Percentiles rank a stretch among this genome's conserved stretches.
Evolutionary conservation across 345 rosid species (phyloP).

Genomic region (Arabis hirsuta): DNA sequence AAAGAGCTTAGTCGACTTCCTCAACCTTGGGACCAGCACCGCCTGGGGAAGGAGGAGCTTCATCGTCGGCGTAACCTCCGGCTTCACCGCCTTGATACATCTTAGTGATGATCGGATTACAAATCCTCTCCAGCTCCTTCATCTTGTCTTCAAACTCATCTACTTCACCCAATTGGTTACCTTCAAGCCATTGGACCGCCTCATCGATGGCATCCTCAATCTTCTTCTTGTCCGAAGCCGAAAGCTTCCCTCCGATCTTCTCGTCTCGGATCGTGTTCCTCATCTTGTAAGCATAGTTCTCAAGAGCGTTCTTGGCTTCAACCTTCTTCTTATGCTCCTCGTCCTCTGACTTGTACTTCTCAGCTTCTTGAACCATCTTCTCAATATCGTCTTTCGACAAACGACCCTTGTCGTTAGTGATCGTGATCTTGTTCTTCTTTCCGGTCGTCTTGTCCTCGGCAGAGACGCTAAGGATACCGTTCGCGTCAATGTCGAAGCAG

Average conservation of each 20-base stretch:
- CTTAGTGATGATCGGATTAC: conserved; percentile 56
- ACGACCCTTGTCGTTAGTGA: conserved; percentile 61
- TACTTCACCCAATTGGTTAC: conserved; percentile 53
- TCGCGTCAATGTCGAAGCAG: conserved; percentile 35
- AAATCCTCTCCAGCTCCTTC: conserved; percentile 53
- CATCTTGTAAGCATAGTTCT: conserved; percentile 60
- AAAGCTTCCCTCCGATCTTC: conserved; percentile 49
- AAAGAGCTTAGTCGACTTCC: conserved; percentile 52
- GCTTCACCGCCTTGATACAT: conserved; percentile 53
- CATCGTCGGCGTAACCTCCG: conserved; percentile 52
- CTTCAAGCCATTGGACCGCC: conserved; percentile 59
- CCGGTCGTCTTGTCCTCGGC: conserved; percentile 55
- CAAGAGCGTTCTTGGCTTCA: conserved; percentile 57
- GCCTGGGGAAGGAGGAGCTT: conserved; percentile 29
- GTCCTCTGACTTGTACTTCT: conserved; percentile 58
- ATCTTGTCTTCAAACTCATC: conserved; percentile 60
- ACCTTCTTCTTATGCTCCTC: conserved; percentile 61
- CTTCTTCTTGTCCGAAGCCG: conserved; percentile 52
- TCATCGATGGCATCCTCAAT: conserved; percentile 55
- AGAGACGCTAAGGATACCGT: conserved; percentile 51
- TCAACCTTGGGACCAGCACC: conserved; percentile 72
- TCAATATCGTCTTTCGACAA: conserved; percentile 58
- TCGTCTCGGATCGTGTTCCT: conserved; percentile 57
- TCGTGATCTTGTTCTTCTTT: conserved; percentile 62
- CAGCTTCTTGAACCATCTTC: conserved; percentile 63